Evolutionary conservation across 2,329 filamentous ascomycete species (phyloP).

Genomic region (Aspergillus sp.): DNA sequence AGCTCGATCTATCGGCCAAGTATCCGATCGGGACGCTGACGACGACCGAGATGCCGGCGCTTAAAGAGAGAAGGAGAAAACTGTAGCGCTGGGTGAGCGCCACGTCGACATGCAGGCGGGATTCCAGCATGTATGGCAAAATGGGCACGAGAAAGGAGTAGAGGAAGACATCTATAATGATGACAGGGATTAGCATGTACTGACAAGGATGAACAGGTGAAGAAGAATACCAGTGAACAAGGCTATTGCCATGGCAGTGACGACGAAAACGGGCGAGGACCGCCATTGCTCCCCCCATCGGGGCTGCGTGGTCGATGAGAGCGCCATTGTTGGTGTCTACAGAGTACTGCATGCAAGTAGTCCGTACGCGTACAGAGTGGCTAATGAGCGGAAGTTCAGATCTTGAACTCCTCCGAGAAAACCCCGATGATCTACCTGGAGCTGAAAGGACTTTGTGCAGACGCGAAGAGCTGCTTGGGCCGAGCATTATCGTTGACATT

Average conservation of each 20-base stretch:
- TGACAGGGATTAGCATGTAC: no score
- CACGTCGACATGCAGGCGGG: slow-evolving; percentile 15
- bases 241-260: slow-evolving; percentile 17
- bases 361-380: no score
- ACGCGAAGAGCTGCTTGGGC: no score
- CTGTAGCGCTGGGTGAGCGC: slow-evolving; percentile 17
- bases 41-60: slow-evolving; percentile 16
- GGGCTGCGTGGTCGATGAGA: no score
- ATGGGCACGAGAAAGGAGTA: slow-evolving; percentile 24
- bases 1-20: slow-evolving; percentile 13
- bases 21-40: slow-evolving; percentile 16
- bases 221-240: slow-evolving; percentile 12
- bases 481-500: no score
- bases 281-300: slow-evolving; percentile 15
- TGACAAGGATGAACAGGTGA: not conserved
- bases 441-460: no score
- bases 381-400: no score
- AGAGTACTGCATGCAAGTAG: no score
- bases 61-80: slow-evolving; percentile 17
- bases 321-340: no score
- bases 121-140: slow-evolving; percentile 21
- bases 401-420: no score
- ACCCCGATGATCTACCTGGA: no score
- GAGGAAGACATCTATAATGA: slow-evolving; percentile 18
- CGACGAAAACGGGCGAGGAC: slow-evolving; percentile 15